Percentiles rank a stretch among this genome's conserved stretches.
These are phyloP conservation scores for Aurinia saxatilis DNA, from an alignment of 345 rosid genomes.

Conservation along the genomic window DNA sequence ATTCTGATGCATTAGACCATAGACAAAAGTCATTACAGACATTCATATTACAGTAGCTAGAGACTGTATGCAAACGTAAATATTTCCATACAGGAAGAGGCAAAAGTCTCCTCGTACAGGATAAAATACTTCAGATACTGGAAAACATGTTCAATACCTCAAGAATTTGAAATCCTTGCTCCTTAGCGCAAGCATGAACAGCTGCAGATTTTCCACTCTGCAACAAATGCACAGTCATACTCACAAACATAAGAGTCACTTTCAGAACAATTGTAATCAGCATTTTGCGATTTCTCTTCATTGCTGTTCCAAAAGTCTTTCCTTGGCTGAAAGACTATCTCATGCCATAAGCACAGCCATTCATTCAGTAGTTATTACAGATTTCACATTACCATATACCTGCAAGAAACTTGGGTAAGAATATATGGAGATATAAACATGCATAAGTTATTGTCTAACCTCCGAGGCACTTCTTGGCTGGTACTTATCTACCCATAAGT, in stretches of 20 bases:
- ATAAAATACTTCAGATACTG: neutral
- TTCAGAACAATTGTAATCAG: slow-evolving; percentile 34
- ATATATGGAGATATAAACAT: slow-evolving; percentile 2
- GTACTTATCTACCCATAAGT: slow-evolving; percentile 77
- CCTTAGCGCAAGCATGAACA: slow-evolving; percentile 86
- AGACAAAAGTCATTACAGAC: slow-evolving; percentile 4
- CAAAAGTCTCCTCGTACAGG: neutral
- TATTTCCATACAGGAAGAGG: neutral
- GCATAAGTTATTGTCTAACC: slow-evolving; percentile 38
- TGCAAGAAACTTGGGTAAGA: slow-evolving; percentile 28
- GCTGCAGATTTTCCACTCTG: slow-evolving; percentile 99
- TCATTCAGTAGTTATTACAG: slow-evolving; percentile 69
- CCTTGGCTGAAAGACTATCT: slow-evolving; percentile 38
- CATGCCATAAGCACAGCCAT: slow-evolving; percentile 70
- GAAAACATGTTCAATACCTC: slow-evolving; percentile 50
- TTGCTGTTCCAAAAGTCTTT: slow-evolving; percentile 30
- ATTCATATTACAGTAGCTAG: neutral
- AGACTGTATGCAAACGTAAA: neutral
- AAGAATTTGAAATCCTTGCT: slow-evolving; percentile 75
- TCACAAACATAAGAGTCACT: slow-evolving; percentile 33
- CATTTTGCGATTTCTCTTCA: slow-evolving; percentile 32
- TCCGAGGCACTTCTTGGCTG: slow-evolving; percentile 64
- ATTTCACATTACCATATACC: slow-evolving; percentile 82
- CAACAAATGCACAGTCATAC: slow-evolving; percentile 20
- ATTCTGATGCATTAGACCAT: slow-evolving; percentile 83